These are phyloP conservation scores for Filosporella fistucella DNA, from an alignment of 495 filamentous ascomycete species.

Conservation along the genomic window DNA sequence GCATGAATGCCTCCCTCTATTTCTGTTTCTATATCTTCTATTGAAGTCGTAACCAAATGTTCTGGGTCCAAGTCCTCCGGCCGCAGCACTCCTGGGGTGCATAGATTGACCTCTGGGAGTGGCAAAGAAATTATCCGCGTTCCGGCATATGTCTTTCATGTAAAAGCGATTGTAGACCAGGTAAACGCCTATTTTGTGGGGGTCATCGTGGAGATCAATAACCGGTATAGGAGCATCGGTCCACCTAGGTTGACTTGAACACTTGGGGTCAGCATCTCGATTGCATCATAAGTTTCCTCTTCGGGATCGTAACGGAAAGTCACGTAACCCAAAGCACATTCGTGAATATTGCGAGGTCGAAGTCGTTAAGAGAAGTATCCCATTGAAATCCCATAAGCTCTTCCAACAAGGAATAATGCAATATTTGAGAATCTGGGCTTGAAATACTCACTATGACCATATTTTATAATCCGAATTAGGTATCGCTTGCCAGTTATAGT, in stretches of 20 bases:
- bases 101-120: slow-evolving; percentile 2
- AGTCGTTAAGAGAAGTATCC: too few species aligned
- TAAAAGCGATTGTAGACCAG: slow-evolving; percentile 5
- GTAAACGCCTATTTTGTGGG: too few species aligned
- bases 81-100: slow-evolving; percentile 2
- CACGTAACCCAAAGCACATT: too few species aligned
- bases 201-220: not conserved
- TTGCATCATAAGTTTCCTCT: too few species aligned
- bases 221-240: not conserved
- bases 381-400: too few species aligned
- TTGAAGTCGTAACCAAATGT: slow-evolving; percentile 12
- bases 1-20: not conserved
- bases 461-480: too few species aligned
- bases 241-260: not conserved
- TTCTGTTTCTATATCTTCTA: not conserved
- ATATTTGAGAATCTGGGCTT: too few species aligned
- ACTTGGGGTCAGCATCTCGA: not conserved
- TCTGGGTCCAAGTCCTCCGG: not conserved
- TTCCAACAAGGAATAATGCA: too few species aligned
- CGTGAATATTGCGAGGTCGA: too few species aligned
- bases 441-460: too few species aligned
- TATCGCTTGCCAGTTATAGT: too few species aligned
- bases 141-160: slow-evolving; percentile 12
- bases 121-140: slow-evolving; percentile 7
- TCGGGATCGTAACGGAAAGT: too few species aligned